A percentile compares a stretch with the other conserved stretches of the same genome.
Conservation (phyloP, 768 basidiomycete species). For the Fomitopsis serialis region DNA sequence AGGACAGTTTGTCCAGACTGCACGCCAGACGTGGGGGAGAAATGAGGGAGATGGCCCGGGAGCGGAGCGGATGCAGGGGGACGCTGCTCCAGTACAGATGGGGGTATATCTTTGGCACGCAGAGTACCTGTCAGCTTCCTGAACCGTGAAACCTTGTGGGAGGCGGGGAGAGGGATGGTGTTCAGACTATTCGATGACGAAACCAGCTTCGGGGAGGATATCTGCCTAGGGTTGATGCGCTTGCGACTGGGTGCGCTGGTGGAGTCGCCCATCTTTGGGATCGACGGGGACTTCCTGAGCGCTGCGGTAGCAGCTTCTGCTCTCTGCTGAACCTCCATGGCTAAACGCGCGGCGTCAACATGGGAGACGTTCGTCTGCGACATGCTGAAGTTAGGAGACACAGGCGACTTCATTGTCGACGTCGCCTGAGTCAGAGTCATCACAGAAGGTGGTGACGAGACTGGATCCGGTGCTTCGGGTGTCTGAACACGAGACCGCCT, state of each 20-base stretch:
- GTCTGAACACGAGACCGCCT: background rate
- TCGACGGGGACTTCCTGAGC: constrained; percentile 36
- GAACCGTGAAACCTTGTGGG: constrained; percentile 60
- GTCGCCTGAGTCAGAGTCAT: background rate
- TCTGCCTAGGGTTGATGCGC: constrained; percentile 31
- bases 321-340: constrained; percentile 61
- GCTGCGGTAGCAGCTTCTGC: constrained; percentile 49
- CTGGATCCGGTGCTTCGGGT: background rate
- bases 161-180: constrained; percentile 27
- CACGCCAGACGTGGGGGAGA: constrained; percentile 16
- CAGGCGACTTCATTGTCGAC: constrained; percentile 4
- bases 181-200: constrained; percentile 35
- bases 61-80: constrained; percentile 32
- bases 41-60: constrained; percentile 15
- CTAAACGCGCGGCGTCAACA: constrained; percentile 50
- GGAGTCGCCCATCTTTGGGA: constrained; percentile 23
- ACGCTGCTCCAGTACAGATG: constrained; percentile 34
- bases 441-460: background rate
- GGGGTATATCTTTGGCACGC: constrained; percentile 44
- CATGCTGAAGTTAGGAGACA: constrained; percentile 15
- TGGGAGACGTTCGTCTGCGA: constrained; percentile 6
- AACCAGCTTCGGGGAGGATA: constrained; percentile 34
- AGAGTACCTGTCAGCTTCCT: constrained; percentile 67
- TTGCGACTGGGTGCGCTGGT: constrained; percentile 20
- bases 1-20: constrained; percentile 18